Conservation (phyloP, 2,329 filamentous ascomycete species). For the Hansfordia pulvinata region DNA sequence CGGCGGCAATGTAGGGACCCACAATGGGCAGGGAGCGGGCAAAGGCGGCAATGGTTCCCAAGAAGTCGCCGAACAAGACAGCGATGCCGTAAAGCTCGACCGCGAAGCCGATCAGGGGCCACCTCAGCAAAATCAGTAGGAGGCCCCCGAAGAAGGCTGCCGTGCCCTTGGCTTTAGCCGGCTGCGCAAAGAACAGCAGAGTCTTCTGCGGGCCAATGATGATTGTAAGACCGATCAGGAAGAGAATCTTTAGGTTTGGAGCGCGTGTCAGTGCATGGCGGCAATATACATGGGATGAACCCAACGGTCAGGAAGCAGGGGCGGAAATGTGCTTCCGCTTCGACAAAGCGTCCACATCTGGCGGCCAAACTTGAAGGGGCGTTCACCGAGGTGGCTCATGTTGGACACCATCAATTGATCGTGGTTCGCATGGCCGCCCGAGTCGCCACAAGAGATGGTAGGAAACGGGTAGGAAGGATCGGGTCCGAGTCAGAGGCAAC, state of each 20-base stretch:
- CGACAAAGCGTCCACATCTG: too few relatives aligned
- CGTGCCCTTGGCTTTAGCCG: conserved; percentile 85
- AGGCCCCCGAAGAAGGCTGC: conserved; percentile 78
- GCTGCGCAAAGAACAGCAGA: conserved; percentile 82
- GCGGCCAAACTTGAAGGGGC: too few relatives aligned
- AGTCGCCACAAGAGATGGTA: conserved; percentile 3
- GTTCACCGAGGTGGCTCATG: too few relatives aligned
- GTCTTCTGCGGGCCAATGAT: conserved; percentile 92
- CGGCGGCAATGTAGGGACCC: conserved; percentile 70
- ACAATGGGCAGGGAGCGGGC: conserved; percentile 73
- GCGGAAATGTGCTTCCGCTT: too few relatives aligned
- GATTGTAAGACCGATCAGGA: conserved; percentile 89
- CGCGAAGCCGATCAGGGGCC: conserved; percentile 82
- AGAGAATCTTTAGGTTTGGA: conserved; percentile 60
- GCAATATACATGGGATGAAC: too few relatives aligned
- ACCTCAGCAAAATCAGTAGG: conserved; percentile 71
- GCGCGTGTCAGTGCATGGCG: conserved; percentile 4
- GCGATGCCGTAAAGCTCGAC: conserved; percentile 90
- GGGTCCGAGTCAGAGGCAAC: conserved; percentile 10
- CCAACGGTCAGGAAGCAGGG: too few relatives aligned
- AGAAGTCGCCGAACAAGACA: conserved; percentile 89
- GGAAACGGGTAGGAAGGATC: conserved; percentile 1
- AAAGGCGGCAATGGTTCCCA: conserved; percentile 83
- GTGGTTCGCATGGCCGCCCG: conserved; percentile 1
- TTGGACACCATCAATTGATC: conserved; percentile 1